These are phyloP conservation scores for Calycina marina DNA, from an alignment of 2,329 filamentous ascomycete genomes.

Conservation along the genomic window DNA sequence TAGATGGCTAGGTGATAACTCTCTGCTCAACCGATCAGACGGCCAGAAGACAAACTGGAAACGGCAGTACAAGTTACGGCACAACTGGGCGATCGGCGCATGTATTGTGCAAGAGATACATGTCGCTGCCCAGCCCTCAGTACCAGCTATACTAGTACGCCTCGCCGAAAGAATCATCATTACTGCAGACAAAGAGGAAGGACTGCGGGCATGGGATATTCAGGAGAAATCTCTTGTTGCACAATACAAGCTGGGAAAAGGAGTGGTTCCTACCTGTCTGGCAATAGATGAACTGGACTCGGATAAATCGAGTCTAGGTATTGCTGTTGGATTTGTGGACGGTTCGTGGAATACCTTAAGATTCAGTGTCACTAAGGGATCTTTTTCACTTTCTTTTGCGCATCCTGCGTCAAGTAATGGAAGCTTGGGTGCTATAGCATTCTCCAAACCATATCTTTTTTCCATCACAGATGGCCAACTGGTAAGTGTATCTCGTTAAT, in stretches of 20 bases:
- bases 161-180: constrained; percentile 64
- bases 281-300: constrained; percentile 42
- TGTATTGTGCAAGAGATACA: constrained; percentile 65
- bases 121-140: constrained; percentile 23
- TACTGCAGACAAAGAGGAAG: constrained; percentile 54
- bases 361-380: constrained; percentile 31
- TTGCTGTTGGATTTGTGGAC: constrained; percentile 56
- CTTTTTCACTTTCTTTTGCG: constrained; percentile 10
- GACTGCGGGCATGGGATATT: constrained; percentile 67
- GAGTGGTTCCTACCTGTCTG: constrained; percentile 41
- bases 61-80: constrained; percentile 69
- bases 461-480: constrained; percentile 63
- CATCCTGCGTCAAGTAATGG: constrained; percentile 19
- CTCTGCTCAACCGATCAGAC: constrained; percentile 15
- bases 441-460: constrained; percentile 60
- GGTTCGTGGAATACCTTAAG: constrained; percentile 60
- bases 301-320: constrained; percentile 33
- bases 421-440: constrained; percentile 53
- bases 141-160: constrained; percentile 55
- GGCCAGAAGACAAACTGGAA: constrained; percentile 58
- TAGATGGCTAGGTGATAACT: constrained; percentile 31
- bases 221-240: constrained; percentile 48
- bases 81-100: constrained; percentile 80
- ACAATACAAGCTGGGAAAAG: constrained; percentile 24
- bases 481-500: constrained; percentile 56